phyloP scores from a whole-genome alignment of 148 eudicot genomes.

The Agrostemma githago region DNA sequence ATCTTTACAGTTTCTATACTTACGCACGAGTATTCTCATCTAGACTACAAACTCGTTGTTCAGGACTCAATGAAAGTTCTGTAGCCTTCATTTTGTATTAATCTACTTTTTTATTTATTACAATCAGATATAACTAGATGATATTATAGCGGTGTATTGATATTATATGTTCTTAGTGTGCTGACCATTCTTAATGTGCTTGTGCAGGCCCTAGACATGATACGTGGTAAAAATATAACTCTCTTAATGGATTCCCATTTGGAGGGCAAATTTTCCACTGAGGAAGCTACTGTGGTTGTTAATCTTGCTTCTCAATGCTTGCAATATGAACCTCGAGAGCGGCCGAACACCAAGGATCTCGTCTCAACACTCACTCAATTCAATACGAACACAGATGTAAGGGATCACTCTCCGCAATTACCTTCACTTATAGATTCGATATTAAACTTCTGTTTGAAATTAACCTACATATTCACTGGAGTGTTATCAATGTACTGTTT shows the following conservation, averaged over 20 bases:
- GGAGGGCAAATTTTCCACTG: slow-evolving; percentile 44
- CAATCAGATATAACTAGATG: not conserved
- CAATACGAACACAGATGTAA: slow-evolving; percentile 48
- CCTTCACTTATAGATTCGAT: too few relatives aligned
- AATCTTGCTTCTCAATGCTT: slow-evolving; percentile 59
- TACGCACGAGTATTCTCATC: not conserved
- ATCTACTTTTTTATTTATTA: not conserved
- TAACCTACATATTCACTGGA: not conserved
- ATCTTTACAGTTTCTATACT: not conserved
- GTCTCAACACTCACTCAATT: slow-evolving; percentile 50
- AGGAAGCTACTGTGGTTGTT: slow-evolving; percentile 43
- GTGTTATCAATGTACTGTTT: too few relatives aligned
- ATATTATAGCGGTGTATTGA: not conserved
- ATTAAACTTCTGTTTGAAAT: not conserved
- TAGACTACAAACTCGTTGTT: not conserved
- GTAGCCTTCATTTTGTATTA: too few relatives aligned
- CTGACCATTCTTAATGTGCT: not conserved
- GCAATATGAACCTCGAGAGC: slow-evolving; percentile 67
- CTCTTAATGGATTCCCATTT: slow-evolving; percentile 49
- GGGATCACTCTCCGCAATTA: not conserved
- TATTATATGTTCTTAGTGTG: not conserved
- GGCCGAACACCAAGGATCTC: slow-evolving; percentile 52
- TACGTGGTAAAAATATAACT: slow-evolving; percentile 51
- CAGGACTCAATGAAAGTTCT: not conserved
- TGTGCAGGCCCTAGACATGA: slow-evolving; percentile 63